phyloP scores from a whole-genome alignment of 768 basidiomycete species.

The Leucocoprinus leucothites region DNA sequence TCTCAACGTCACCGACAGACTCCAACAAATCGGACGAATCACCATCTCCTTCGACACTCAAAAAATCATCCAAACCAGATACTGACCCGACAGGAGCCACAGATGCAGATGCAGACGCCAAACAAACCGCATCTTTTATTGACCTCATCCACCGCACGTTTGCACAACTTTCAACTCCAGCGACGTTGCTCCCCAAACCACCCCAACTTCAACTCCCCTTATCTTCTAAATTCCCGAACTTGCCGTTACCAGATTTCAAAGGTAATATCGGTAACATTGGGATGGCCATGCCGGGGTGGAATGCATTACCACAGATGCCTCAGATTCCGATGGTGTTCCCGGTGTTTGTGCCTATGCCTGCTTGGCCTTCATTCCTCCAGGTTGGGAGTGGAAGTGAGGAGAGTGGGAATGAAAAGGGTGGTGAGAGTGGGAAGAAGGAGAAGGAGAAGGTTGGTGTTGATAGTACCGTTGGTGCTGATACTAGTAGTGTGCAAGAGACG shows the following conservation, averaged over 20 bases:
- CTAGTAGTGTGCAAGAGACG: slow-evolving; percentile 29
- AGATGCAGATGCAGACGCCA: slow-evolving; percentile 30
- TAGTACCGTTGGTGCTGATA: no score
- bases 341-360: slow-evolving; percentile 66
- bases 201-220: slow-evolving; percentile 58
- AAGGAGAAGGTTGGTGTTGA: slow-evolving; percentile 22
- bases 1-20: not conserved
- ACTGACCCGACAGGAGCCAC: no score
- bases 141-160: slow-evolving; percentile 77
- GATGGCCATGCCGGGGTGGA: slow-evolving; percentile 52
- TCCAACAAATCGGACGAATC: not conserved
- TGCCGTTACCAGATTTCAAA: slow-evolving; percentile 32
- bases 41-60: slow-evolving; percentile 16
- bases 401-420: slow-evolving; percentile 8
- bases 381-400: slow-evolving; percentile 24
- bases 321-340: slow-evolving; percentile 80
- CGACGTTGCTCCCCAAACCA: slow-evolving; percentile 44
- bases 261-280: slow-evolving; percentile 23
- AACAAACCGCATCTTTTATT: slow-evolving; percentile 53
- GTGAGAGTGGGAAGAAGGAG: slow-evolving; percentile 19
- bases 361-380: slow-evolving; percentile 63
- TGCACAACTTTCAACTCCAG: slow-evolving; percentile 38
- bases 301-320: slow-evolving; percentile 59
- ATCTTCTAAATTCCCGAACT: slow-evolving; percentile 66
- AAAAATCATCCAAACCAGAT: slow-evolving; percentile 19